Percentiles rank a stretch among this genome's conserved stretches.
Evolutionary conservation across 1,284 basidiomycete genomes (phyloP).

Genomic region (Ganoderma resinaceum): DNA sequence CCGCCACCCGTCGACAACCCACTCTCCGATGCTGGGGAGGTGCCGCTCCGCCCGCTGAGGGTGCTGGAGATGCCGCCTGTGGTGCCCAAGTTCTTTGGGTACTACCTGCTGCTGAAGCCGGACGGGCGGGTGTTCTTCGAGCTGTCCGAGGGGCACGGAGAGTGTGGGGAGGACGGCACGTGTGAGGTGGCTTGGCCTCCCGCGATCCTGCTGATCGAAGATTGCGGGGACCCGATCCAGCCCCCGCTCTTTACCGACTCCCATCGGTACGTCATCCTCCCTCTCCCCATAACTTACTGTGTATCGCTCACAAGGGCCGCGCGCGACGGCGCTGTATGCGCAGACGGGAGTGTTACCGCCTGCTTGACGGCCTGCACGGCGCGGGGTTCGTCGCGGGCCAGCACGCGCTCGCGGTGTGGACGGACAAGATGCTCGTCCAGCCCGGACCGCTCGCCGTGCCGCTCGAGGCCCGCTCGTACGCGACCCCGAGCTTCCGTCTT

Average conservation of each 20-base stretch:
- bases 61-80: slow-evolving; percentile 51
- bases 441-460: slow-evolving; percentile 47
- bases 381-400: slow-evolving; percentile 39
- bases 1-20: too few species aligned
- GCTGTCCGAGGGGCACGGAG: slow-evolving; percentile 2
- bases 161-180: slow-evolving; percentile 9
- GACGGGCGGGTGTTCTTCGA: slow-evolving; percentile 1
- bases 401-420: slow-evolving; percentile 44
- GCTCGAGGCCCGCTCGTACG: slow-evolving; percentile 31
- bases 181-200: slow-evolving; percentile 30
- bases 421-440: slow-evolving; percentile 52
- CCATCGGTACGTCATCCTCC: slow-evolving; percentile 38
- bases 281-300: slow-evolving; percentile 9
- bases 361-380: slow-evolving; percentile 48
- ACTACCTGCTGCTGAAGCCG: slow-evolving; percentile 45
- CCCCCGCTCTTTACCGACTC: slow-evolving; percentile 36
- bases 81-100: slow-evolving; percentile 60
- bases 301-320: too few species aligned
- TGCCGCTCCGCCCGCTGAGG: slow-evolving; percentile 35
- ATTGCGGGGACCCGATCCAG: slow-evolving; percentile 48
- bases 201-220: slow-evolving; percentile 54
- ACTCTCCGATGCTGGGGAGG: neutral
- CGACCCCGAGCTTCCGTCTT: slow-evolving; percentile 49
- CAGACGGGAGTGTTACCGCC: slow-evolving; percentile 46
- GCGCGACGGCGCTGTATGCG: neutral